phyloP scores from a whole-genome alignment of 352 stramenopile genomes.

The Globisporangium canariense region DNA sequence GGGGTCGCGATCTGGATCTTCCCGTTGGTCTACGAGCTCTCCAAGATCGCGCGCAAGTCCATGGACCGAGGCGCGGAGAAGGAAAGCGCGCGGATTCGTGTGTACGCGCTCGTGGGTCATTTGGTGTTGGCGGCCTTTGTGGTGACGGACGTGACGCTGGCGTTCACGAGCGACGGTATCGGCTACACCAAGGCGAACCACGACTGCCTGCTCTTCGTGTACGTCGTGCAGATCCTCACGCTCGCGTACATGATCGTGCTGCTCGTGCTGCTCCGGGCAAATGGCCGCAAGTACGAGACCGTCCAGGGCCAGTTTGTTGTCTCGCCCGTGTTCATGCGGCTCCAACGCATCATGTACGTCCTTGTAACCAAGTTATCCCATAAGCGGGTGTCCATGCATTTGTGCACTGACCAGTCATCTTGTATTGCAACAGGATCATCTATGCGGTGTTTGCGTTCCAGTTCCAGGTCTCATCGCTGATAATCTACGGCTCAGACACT shows the following conservation, averaged over 20 bases:
- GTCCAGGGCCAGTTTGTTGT: slow-evolving; percentile 49
- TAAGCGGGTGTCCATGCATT: neutral
- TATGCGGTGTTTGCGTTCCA: slow-evolving; percentile 53
- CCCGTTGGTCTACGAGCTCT: slow-evolving; percentile 57
- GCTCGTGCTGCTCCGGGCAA: slow-evolving; percentile 36
- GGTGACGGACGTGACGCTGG: slow-evolving; percentile 24
- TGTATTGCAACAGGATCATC: slow-evolving; percentile 23
- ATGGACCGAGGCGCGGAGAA: slow-evolving; percentile 55
- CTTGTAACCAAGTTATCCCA: neutral
- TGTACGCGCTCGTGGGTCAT: slow-evolving; percentile 35
- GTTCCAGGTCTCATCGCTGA: slow-evolving; percentile 43
- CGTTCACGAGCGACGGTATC: slow-evolving; percentile 14
- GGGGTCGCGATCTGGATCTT: slow-evolving; percentile 47
- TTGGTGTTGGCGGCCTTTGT: slow-evolving; percentile 27
- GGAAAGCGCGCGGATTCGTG: slow-evolving; percentile 37
- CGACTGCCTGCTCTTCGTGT: slow-evolving; percentile 34
- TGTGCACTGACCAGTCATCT: neutral
- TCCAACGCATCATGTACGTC: slow-evolving; percentile 50
- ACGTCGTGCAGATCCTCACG: slow-evolving; percentile 42
- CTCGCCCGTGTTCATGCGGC: slow-evolving; percentile 50
- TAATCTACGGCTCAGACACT: slow-evolving; percentile 29
- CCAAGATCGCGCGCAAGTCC: slow-evolving; percentile 44
- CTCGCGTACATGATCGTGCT: slow-evolving; percentile 42
- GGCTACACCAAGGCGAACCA: slow-evolving; percentile 43
- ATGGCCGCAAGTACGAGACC: slow-evolving; percentile 48